Base-by-base conservation (phyloP, 164 flowering plant genomes). In the Chimonanthus salicifolius region DNA sequence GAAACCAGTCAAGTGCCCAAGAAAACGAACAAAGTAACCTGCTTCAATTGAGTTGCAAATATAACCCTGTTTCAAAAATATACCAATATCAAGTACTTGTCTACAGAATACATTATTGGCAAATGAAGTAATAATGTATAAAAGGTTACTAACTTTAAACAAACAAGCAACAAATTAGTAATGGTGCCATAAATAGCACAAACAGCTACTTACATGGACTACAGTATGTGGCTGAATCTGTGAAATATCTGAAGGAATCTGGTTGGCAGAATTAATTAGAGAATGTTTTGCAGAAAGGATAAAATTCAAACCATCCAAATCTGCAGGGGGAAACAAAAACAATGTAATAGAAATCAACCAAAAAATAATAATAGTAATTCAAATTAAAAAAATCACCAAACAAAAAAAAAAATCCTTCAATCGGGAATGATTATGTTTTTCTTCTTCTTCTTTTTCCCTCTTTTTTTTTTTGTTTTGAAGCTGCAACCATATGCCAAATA, bases 11-110 rank as follows among this genome's bases (percentile, higher is more conserved):
- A 96, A 77, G 45, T 84, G 91, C 47, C 99, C 98, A 81, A 96
- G 88, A 81, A 83, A 96, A 58, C 98, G 98, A 44, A 96, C 93
- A 87, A 96, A 96, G 83, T 91, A 92, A 7, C 99, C 99, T 79
- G 83, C 82, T 73, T 90, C 97, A 74, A 92, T 96, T 68, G 89
- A 11, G 74, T 94, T 94, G 76, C 95, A 92, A 45, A 96, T 75
- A 64, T 92, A 96, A 0, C 99, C 99, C 98, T 94, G 90, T 51
- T 79, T 71, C 46, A 72, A 47, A 62, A 11, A 62, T 3, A 16
- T 16, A 62, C 21, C 3, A 62, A 62, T 7, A 54, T 15, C 60
- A 54, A 33, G 33, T 33, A 33, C 33, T 33, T 33, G 33, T 33
- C 33, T 33, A 33, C 1, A 33, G 33, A 33, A 33, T 33, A 33